These are phyloP conservation scores for Yarrowia bubula DNA, from an alignment of 805 yeast species.

Conservation along the genomic window DNA sequence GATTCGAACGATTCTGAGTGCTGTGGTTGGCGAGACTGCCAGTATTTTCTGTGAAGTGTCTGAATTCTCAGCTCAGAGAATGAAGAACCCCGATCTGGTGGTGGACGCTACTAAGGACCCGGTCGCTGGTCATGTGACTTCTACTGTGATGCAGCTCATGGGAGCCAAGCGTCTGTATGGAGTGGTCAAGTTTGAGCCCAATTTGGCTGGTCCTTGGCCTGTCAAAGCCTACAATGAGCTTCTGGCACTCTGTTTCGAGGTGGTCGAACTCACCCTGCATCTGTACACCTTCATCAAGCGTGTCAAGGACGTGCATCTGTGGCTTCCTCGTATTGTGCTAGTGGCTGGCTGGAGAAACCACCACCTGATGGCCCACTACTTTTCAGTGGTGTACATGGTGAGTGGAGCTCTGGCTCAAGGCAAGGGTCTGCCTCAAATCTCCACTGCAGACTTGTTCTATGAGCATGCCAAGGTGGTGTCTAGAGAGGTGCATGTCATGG, in stretches of 20 bases:
- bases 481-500: neutral
- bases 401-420: conserved; percentile 34
- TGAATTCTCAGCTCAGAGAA: conserved; percentile 37
- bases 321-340: conserved; percentile 32
- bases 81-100: conserved; percentile 31
- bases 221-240: conserved; percentile 34
- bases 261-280: conserved; percentile 34
- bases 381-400: conserved; percentile 38
- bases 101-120: conserved; percentile 33
- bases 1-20: conserved; percentile 36
- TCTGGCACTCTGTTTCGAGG: conserved; percentile 28
- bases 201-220: conserved; percentile 40
- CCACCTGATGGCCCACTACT: conserved; percentile 35
- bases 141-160: conserved; percentile 23
- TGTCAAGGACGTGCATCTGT: conserved; percentile 31
- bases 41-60: conserved; percentile 36
- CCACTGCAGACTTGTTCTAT: neutral
- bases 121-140: conserved; percentile 30
- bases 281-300: conserved; percentile 35
- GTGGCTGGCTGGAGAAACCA: conserved; percentile 38
- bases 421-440: conserved; percentile 11
- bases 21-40: conserved; percentile 33
- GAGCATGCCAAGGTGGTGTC: conserved; percentile 13
- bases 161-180: conserved; percentile 27
- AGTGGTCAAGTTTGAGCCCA: conserved; percentile 36